Conservation (phyloP, 306 rosid species). For the Albizia julibrissin region DNA sequence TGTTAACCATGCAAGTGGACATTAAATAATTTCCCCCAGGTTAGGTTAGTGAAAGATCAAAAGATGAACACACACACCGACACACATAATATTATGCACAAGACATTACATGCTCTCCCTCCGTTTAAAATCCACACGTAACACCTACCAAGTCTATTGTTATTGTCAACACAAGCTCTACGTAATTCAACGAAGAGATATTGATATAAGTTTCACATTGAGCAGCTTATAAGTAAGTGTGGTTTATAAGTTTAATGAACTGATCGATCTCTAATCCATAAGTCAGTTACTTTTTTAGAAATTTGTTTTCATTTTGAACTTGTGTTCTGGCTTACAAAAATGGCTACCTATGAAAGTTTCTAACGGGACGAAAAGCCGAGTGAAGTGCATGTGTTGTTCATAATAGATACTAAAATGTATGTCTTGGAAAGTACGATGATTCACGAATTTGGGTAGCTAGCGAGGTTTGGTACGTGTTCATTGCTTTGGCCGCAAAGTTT, state of each 20-base stretch:
- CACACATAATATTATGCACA: neutral
- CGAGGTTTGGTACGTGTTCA: neutral
- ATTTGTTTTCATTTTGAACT: neutral
- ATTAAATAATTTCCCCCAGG: neutral
- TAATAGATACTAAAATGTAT: too few species aligned
- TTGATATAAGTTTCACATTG: too few species aligned
- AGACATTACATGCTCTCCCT: neutral
- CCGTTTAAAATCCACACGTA: neutral
- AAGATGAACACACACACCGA: too few species aligned
- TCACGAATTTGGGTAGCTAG: neutral
- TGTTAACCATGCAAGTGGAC: too few species aligned
- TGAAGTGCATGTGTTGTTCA: too few species aligned
- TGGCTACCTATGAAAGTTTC: too few species aligned
- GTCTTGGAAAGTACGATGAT: neutral
- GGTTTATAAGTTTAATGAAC: too few species aligned
- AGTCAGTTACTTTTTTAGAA: too few species aligned
- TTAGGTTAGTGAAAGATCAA: neutral
- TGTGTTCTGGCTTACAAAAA: neutral
- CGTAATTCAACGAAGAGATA: neutral
- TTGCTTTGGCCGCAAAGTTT: neutral
- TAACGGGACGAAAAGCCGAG: too few species aligned
- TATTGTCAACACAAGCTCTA: neutral
- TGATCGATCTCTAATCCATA: too few species aligned
- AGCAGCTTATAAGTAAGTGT: too few species aligned
- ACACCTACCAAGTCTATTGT: neutral